phyloP scores from a whole-genome alignment of 2,329 filamentous ascomycete genomes.

The Claviceps sorghi region DNA sequence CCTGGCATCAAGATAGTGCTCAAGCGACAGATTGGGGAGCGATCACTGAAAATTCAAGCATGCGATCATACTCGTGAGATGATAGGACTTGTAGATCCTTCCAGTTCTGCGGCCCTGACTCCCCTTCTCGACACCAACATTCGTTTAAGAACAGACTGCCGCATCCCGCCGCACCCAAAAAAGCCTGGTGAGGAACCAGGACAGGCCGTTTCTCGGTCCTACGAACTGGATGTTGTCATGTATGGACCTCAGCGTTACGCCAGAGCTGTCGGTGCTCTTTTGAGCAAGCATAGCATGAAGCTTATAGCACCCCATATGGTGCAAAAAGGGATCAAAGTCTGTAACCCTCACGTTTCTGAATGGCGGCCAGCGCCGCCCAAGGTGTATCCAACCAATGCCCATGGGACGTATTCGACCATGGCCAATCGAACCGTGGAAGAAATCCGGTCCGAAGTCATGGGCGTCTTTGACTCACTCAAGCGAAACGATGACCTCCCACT shows the following conservation, averaged over 20 bases:
- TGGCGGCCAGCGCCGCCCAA: slow-evolving; percentile 26
- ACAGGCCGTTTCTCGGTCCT: slow-evolving; percentile 42
- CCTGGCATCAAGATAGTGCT: slow-evolving; percentile 62
- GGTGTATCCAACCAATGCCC: slow-evolving; percentile 18
- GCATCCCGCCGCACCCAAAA: slow-evolving; percentile 53
- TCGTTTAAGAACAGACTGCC: slow-evolving; percentile 56
- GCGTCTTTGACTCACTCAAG: slow-evolving; percentile 74
- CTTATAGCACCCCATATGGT: slow-evolving; percentile 52
- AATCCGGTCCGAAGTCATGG: slow-evolving; percentile 68
- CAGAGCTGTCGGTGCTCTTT: slow-evolving; percentile 48
- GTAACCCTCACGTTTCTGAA: slow-evolving; percentile 58
- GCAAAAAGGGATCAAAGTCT: slow-evolving; percentile 53
- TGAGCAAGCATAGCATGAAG: slow-evolving; percentile 50
- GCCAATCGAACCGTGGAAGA: slow-evolving; percentile 62
- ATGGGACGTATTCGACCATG: slow-evolving; percentile 14
- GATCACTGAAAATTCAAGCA: slow-evolving; percentile 50
- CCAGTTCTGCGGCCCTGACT: slow-evolving; percentile 51
- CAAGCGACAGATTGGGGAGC: slow-evolving; percentile 40
- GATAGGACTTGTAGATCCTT: slow-evolving; percentile 62
- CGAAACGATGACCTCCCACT: slow-evolving; percentile 62
- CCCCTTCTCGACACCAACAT: slow-evolving; percentile 56
- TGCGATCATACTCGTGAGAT: slow-evolving; percentile 55
- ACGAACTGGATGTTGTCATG: slow-evolving; percentile 57
- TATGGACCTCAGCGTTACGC: slow-evolving; percentile 61
- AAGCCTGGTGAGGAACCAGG: slow-evolving; percentile 50